Base-by-base conservation (phyloP, 228 moss, liverwort and hornwort species). In the Sphagnum fallax region DNA sequence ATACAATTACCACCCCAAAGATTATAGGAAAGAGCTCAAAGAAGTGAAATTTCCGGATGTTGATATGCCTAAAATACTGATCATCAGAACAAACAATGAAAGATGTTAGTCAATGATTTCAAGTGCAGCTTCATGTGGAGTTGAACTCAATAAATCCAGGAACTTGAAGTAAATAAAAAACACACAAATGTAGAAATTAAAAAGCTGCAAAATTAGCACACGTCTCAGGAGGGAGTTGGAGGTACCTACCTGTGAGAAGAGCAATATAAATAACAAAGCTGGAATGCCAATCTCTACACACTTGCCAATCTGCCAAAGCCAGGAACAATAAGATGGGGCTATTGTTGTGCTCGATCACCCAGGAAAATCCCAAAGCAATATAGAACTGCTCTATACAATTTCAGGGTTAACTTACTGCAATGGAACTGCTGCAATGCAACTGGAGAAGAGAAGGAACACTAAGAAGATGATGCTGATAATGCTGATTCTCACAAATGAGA, bases 21-120 rank as follows among this genome's bases (percentile, higher is more conserved):
- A 93, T 77, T 4, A 98, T 73, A 0, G 94, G 98, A 48, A 90
- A 94, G 0, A 87, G 75, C 83, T 98, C 94, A 47, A 94, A 94
- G 14, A 98, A 76, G 11, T 83, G 77, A 3, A 92, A 64, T 51
- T 79, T 81, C 49, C 79, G 77, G 69, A 89, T 0, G 66, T 80
- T 80, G 4, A 92, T 80, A 63, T 92, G 90, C 79, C 67, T 90
- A 49, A 98, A 62, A 61, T 94, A 92, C 94, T 98, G 81, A 62
- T 61, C 51, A 60, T 55, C 32, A 32, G 32, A 32, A 32, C 32
- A 32, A 32, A 32, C 32, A 32, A 55, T 12, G 55, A 8, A 55
- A 55, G 1, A 32, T 60, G 6, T 32, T 32, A 32, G 49, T 6
- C 13, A 49, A n/a, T 51, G 50, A n/a, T 32, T 32, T 51, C 51